A percentile compares a stretch with the other conserved stretches of the same genome.
Conservation (phyloP, 768 basidiomycete genomes). For the Tylopilus vinaceipallidus region DNA sequence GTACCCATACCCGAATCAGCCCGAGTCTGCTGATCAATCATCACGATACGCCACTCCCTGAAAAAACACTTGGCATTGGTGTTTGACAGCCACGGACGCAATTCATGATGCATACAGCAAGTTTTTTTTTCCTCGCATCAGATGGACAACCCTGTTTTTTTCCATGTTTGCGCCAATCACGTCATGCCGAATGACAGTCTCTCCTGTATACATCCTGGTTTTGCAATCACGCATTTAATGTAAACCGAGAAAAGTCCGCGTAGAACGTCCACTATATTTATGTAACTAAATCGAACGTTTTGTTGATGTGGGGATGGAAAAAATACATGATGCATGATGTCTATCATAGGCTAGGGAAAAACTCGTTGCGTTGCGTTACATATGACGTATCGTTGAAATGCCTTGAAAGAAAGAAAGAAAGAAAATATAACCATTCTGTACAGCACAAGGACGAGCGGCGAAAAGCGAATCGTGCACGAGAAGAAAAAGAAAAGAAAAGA, state of each 20-base stretch:
- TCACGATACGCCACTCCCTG: constrained; percentile 1
- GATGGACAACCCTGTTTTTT: constrained; percentile 12
- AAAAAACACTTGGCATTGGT: neutral
- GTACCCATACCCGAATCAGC: neutral
- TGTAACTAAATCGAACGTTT: constrained; percentile 1
- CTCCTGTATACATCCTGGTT: constrained; percentile 9
- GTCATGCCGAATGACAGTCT: constrained; percentile 8
- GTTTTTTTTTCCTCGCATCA: constrained; percentile 13
- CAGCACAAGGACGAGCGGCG: too few species aligned
- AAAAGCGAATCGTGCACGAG: too few species aligned
- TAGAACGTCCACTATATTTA: too few species aligned
- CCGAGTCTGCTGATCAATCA: constrained; percentile 13
- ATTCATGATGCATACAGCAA: constrained; percentile 11
- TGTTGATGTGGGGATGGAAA: neutral
- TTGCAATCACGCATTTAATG: constrained; percentile 3
- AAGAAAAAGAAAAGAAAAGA: neutral
- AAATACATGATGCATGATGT: constrained; percentile 22
- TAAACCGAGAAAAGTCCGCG: neutral
- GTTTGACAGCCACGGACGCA: constrained; percentile 1
- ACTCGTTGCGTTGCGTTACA: constrained; percentile 24
- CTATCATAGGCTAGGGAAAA: constrained; percentile 18
- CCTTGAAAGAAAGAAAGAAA: too few species aligned
- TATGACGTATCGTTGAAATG: constrained; percentile 25
- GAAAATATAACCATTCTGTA: constrained; percentile 12
- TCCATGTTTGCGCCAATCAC: constrained; percentile 6